Evolutionary conservation across 257 asterid species (phyloP), one percentile per base, ranked within the genome.

Genomic region (Penstemon newberryi): DNA sequence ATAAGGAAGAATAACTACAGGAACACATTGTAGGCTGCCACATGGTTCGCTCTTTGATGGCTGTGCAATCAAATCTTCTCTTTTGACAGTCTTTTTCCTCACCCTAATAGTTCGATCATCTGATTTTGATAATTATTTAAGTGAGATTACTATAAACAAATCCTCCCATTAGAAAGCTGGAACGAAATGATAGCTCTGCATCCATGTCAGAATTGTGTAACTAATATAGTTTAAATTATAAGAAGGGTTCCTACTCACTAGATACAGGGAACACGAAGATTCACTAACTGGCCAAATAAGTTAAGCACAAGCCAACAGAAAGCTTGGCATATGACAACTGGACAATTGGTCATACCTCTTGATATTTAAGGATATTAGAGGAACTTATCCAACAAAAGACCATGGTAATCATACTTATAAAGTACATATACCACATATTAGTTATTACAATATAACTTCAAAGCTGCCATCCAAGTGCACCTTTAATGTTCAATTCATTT

Each of bases 1-100:
- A 65, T 87, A 86, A 43, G 99, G 97, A 75, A 93, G 86, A 75
- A 88, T 62, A 66, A 64, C 71, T 67, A 82, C 85, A 59, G 95
- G 87, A 53, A 79, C 78, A 25, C 40, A 50, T 38, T 63, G 77
- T 70, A 65, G 77, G 52, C 33, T 67, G 37, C 59, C 69, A 60
- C 75, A 37, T 61, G 68, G 53, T 60, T 70, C 76, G 62, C 70
- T 67, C 72, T 74, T 78, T 52, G 84, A 68, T 45, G 85, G 70
- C 70, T 42, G 62, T 47, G 52, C 39, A 47, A 71, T 78, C 66
- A 42, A 38, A 42, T 67, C 60, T 50, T 79, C 80, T 70, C 71
- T 66, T 70, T 51, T 66, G 61, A 38, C 36, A 53, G 84, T 73
- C 73, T 70, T 82, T 73, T 75, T 87, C 73, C 90, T 81, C 81